Evolutionary conservation across 176 grass and related monocot species (phyloP).

Genomic region (Cenchrus americanus): DNA sequence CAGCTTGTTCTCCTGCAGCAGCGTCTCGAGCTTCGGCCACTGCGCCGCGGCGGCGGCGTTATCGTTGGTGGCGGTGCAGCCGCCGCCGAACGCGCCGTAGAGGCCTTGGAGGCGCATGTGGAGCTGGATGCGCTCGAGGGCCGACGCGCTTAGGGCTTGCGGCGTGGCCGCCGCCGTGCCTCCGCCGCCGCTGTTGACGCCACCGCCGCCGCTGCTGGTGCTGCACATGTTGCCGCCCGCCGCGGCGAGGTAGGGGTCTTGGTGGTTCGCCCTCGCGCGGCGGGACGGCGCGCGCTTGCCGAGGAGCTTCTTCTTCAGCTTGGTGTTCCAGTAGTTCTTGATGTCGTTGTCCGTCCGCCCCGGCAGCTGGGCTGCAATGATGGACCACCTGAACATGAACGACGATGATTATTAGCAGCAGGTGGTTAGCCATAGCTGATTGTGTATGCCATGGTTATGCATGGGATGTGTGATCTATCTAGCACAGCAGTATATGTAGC

Average conservation of each 20-base stretch:
- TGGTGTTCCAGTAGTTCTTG: slow-evolving; percentile 99
- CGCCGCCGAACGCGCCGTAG: slow-evolving; percentile 53
- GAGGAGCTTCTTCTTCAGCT: slow-evolving; percentile 96
- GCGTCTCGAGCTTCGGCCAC: slow-evolving; percentile 57
- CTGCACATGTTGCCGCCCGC: slow-evolving; percentile 21
- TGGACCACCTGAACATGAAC: slow-evolving; percentile 77
- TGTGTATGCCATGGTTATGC: background rate
- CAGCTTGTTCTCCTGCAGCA: slow-evolving; percentile 8
- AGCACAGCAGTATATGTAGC: too few relatives aligned
- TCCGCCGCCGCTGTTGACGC: background rate
- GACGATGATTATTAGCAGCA: background rate
- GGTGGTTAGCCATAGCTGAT: background rate
- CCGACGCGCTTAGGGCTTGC: slow-evolving; percentile 70
- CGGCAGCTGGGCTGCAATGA: slow-evolving; percentile 93
- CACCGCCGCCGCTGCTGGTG: background rate
- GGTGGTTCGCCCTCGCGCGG: slow-evolving; percentile 41
- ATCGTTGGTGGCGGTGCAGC: slow-evolving; percentile 2
- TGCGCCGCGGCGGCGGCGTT: slow-evolving; percentile 3
- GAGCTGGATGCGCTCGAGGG: slow-evolving; percentile 88
- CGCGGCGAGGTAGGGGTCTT: slow-evolving; percentile 33
- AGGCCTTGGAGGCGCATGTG: slow-evolving; percentile 91
- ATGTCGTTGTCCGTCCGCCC: slow-evolving; percentile 98
- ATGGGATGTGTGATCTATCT: background rate
- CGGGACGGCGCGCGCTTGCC: slow-evolving; percentile 65
- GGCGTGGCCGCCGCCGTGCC: background rate